Evolutionary conservation across 225 moss, liverwort and hornwort genomes (phyloP).

Genomic region (Straminergon stramineum): DNA sequence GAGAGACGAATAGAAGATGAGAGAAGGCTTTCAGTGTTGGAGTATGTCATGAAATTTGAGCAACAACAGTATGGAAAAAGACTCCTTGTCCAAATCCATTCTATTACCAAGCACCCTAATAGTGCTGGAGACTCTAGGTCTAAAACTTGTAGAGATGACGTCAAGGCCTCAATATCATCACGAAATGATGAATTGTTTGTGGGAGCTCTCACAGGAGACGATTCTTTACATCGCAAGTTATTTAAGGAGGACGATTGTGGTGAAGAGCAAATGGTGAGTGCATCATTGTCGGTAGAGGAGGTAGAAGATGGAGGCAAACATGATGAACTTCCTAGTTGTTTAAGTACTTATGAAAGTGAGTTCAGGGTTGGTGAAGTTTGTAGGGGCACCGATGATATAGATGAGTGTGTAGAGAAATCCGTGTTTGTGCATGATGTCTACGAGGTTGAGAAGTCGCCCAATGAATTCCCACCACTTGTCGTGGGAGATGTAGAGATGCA

Average conservation of each 20-base stretch:
- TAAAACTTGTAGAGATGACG: background rate
- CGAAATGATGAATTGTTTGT: background rate
- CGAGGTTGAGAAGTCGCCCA: slow-evolving; percentile 45
- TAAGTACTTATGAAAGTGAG: background rate
- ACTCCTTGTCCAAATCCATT: slow-evolving; percentile 35
- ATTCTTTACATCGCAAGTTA: slow-evolving; percentile 34
- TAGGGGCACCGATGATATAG: slow-evolving; percentile 3
- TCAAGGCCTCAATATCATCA: background rate
- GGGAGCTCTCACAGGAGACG: slow-evolving; percentile 12
- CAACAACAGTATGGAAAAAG: slow-evolving; percentile 56
- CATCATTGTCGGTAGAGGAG: background rate
- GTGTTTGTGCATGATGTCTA: slow-evolving; percentile 67
- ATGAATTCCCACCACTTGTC: slow-evolving; percentile 4
- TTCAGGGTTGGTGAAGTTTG: background rate
- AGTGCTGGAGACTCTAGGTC: slow-evolving; percentile 17
- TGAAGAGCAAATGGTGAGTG: slow-evolving; percentile 7
- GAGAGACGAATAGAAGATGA: slow-evolving; percentile 61
- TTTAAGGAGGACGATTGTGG: slow-evolving; percentile 24
- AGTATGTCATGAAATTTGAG: slow-evolving; percentile 83
- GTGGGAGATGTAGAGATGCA: slow-evolving; percentile 12
- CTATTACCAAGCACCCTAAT: slow-evolving; percentile 8
- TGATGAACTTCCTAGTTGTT: background rate
- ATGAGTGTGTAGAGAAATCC: slow-evolving; percentile 21
- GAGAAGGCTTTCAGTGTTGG: slow-evolving; percentile 77
- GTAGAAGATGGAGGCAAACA: background rate